Evolutionary conservation across 768 basidiomycete species (phyloP).

Genomic region (Tylopilus sp.): DNA sequence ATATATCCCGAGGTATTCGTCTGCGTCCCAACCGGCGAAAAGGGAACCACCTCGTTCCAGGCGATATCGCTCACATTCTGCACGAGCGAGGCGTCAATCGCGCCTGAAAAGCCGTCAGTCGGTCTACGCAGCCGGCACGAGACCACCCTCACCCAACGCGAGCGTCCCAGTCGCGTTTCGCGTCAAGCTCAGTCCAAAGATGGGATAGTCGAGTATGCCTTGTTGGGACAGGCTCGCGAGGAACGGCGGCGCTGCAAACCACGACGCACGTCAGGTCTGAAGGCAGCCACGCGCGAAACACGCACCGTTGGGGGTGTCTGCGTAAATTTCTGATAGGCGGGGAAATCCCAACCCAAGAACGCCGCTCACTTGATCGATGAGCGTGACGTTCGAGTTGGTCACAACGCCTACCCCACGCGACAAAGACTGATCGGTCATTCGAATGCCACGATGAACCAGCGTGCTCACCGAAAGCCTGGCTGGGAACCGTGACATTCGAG

Average conservation of each 20-base stretch:
- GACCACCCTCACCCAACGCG: conserved; percentile 48
- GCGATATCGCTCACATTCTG: conserved; percentile 53
- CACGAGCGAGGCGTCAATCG: conserved; percentile 69
- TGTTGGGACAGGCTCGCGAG: conserved; percentile 57
- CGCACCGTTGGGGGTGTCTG: conserved; percentile 46
- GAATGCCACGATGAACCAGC: not conserved
- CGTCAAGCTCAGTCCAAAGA: conserved; percentile 71
- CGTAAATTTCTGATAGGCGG: conserved; percentile 60
- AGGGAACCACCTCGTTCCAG: conserved; percentile 76
- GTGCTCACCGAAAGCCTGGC: conserved; percentile 66
- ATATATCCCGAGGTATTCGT: conserved; percentile 67
- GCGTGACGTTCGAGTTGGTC: conserved; percentile 57
- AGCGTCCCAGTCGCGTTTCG: conserved; percentile 59
- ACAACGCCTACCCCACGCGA: conserved; percentile 47
- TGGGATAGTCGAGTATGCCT: conserved; percentile 66
- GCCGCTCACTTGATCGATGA: conserved; percentile 65
- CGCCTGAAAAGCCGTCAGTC: conserved; percentile 47
- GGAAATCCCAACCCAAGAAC: conserved; percentile 76
- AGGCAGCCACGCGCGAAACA: conserved; percentile 12
- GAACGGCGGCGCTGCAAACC: conserved; percentile 59
- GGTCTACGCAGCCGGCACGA: not conserved
- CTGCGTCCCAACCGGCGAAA: conserved; percentile 58
- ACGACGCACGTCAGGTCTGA: not conserved
- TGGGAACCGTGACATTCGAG: conserved; percentile 54
- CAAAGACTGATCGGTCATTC: not conserved